These are phyloP conservation scores for Paramecium primaurelia DNA, from an alignment of 73 alveolate genomes.

Conservation along the genomic window DNA sequence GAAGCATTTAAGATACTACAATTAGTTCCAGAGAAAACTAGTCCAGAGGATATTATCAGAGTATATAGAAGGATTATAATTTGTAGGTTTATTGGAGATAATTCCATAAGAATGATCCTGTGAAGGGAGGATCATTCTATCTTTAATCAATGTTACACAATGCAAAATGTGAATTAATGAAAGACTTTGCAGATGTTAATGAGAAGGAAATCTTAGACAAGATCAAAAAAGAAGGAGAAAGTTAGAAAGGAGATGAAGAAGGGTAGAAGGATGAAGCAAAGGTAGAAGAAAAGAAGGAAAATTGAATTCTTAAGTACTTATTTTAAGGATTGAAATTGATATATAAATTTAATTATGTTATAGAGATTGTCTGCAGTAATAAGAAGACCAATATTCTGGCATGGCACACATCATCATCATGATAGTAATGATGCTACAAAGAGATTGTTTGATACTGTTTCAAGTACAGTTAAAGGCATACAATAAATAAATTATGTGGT, in stretches of 20 bases:
- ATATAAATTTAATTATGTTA: neutral
- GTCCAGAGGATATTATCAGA: neutral
- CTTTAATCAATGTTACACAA: neutral
- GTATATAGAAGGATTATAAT: neutral
- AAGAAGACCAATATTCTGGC: slow-evolving; percentile 43
- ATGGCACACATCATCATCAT: neutral
- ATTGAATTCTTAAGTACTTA: neutral
- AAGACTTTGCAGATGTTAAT: neutral
- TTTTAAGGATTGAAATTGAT: neutral
- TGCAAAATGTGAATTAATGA: slow-evolving; percentile 25
- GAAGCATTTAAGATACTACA: slow-evolving; percentile 11
- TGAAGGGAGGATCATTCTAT: slow-evolving; percentile 25
- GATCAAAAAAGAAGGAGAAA: neutral
- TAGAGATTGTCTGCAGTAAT: neutral
- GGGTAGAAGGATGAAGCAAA: neutral
- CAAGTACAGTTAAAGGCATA: slow-evolving; percentile 59
- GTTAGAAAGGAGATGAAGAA: neutral
- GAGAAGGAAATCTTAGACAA: neutral
- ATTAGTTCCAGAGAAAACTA: neutral
- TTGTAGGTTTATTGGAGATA: slow-evolving; percentile 10
- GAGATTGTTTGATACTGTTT: slow-evolving; percentile 3
- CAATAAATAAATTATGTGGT: slow-evolving; percentile 61
- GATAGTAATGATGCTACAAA: slow-evolving; percentile 30
- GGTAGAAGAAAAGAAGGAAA: neutral
- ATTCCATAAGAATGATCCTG: slow-evolving; percentile 28